phyloP scores from a whole-genome alignment of 2,329 filamentous ascomycete species.

The Aspergillus novoparasiticus region DNA sequence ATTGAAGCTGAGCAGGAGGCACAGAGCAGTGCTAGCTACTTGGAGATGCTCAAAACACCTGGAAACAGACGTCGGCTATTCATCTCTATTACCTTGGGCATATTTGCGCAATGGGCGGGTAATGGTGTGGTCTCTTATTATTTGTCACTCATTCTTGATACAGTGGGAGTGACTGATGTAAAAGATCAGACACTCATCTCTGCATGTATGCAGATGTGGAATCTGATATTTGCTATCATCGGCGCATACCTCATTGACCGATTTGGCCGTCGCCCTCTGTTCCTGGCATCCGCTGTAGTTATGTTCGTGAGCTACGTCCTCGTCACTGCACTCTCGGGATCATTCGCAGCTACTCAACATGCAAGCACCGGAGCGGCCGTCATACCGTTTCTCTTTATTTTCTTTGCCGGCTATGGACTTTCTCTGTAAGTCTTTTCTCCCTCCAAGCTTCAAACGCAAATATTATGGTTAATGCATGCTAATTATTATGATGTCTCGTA shows the following conservation, averaged over 20 bases:
- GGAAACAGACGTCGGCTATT: constrained; percentile 18
- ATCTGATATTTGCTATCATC: constrained; percentile 22
- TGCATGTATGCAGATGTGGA: constrained; percentile 26
- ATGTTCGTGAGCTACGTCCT: constrained; percentile 26
- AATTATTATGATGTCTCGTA: neutral
- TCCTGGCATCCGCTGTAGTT: constrained; percentile 17
- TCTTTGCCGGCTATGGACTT: constrained; percentile 30
- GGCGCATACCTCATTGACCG: constrained; percentile 23
- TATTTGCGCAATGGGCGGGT: constrained; percentile 28
- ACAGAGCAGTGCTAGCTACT: constrained; percentile 16
- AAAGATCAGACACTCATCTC: constrained; percentile 20
- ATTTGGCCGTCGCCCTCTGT: constrained; percentile 24
- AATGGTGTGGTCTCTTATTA: constrained; percentile 30
- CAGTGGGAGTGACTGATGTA: constrained; percentile 23
- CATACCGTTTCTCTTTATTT: constrained; percentile 33
- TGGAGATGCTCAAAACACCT: constrained; percentile 20
- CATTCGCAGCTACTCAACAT: constrained; percentile 19
- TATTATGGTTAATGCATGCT: neutral
- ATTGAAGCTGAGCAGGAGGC: constrained; percentile 21
- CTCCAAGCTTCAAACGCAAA: neutral
- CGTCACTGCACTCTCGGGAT: constrained; percentile 27
- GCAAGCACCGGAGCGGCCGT: constrained; percentile 26
- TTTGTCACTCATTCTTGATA: constrained; percentile 17
- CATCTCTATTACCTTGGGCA: constrained; percentile 16
- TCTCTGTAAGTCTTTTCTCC: constrained; percentile 20